Conservation (phyloP, 441 rosid species). For the California macrophylla region DNA sequence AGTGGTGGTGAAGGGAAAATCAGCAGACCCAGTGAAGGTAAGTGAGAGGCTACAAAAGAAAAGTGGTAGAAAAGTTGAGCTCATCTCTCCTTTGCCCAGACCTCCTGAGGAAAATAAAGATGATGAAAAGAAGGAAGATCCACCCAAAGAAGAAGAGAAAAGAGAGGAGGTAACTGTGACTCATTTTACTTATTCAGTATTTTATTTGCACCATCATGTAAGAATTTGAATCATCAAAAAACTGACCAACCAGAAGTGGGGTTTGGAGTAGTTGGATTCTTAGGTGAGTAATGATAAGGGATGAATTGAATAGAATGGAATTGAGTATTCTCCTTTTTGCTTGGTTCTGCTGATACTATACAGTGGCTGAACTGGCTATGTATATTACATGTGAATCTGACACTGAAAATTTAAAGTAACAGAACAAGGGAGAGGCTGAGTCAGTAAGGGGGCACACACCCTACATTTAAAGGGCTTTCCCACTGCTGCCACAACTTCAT, state of each 20-base stretch:
- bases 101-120: constrained; percentile 20
- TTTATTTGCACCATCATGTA: neutral
- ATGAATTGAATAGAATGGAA: neutral
- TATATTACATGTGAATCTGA: constrained; percentile 9
- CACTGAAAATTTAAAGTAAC: constrained; percentile 33
- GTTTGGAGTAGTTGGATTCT: neutral
- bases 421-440: constrained; percentile 19
- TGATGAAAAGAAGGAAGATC: constrained; percentile 16
- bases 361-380: no score
- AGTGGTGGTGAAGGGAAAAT: constrained; percentile 47
- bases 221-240: neutral
- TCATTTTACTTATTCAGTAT: neutral
- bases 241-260: neutral
- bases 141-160: constrained; percentile 32
- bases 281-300: neutral
- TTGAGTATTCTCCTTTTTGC: neutral
- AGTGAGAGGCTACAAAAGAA: constrained; percentile 38
- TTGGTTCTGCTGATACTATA: neutral
- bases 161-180: constrained; percentile 41
- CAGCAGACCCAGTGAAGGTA: constrained; percentile 36
- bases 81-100: constrained; percentile 39
- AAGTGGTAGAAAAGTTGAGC: constrained; percentile 41
- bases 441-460: neutral
- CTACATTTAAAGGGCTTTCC: neutral
- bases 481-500: neutral